A percentile compares a stretch with the other conserved stretches of the same genome.
Evolutionary conservation across 2,329 filamentous ascomycete species (phyloP).

Genomic region (Penicillium capsulatum): DNA sequence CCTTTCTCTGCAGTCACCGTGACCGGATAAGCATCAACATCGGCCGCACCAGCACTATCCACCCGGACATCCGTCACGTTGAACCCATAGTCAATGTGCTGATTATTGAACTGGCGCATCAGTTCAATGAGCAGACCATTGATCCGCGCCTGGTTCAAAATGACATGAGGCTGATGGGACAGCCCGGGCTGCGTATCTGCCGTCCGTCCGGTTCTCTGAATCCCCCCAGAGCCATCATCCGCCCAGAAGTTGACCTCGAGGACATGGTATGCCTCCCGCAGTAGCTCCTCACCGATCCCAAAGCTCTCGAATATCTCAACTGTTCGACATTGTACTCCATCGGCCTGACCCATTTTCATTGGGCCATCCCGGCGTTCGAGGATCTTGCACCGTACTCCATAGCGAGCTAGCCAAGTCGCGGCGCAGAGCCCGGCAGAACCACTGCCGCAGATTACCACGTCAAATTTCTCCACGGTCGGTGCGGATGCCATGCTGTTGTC

Average conservation of each 20-base stretch:
- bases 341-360: slow-evolving; percentile 58
- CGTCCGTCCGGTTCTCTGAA: slow-evolving; percentile 47
- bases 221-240: slow-evolving; percentile 34
- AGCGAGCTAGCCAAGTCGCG: slow-evolving; percentile 57
- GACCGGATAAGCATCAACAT: slow-evolving; percentile 44
- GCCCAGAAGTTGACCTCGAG: slow-evolving; percentile 58
- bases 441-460: slow-evolving; percentile 59
- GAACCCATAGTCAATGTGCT: slow-evolving; percentile 54
- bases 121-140: slow-evolving; percentile 53
- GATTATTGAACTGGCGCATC: slow-evolving; percentile 43
- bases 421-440: slow-evolving; percentile 61
- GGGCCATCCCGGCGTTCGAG: slow-evolving; percentile 56
- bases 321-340: slow-evolving; percentile 59
- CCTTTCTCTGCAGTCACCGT: slow-evolving; percentile 43
- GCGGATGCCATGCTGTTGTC: slow-evolving; percentile 1
- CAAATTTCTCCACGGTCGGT: slow-evolving; percentile 30
- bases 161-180: slow-evolving; percentile 54
- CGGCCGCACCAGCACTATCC: slow-evolving; percentile 38
- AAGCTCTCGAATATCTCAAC: slow-evolving; percentile 62
- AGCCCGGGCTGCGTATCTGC: slow-evolving; percentile 54
- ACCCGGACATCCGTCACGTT: slow-evolving; percentile 51
- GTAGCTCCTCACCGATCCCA: slow-evolving; percentile 51
- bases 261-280: slow-evolving; percentile 56
- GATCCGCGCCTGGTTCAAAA: slow-evolving; percentile 54
- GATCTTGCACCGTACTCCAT: slow-evolving; percentile 54